Evolutionary conservation across 2,329 filamentous ascomycete species (phyloP), one percentile per base, ranked within the genome.

Genomic region (Biscogniauxia mediterranea): DNA sequence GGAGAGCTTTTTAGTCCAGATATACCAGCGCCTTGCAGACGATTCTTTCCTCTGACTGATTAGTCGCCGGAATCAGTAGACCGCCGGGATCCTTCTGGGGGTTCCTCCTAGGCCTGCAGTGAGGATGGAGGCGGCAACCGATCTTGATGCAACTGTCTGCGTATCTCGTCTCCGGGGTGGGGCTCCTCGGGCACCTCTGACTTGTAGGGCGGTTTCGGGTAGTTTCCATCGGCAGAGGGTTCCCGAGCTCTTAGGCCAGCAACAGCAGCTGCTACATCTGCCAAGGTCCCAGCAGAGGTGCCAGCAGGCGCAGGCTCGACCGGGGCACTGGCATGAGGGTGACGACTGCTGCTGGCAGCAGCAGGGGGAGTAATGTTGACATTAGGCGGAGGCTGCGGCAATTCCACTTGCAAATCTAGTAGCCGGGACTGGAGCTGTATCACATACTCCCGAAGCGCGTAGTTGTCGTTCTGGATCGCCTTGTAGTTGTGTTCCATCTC

Each of bases 361-460:
- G 63, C 50, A 74, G 70, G 61, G 55, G 85, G 82, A 56, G 78
- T 81, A 26, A 97, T 80, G 70, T 92, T 91, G 66, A 96, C 84
- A 68, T 92, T 92, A 1, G 90, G 82, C 0, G 94, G 94, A 9
- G 93, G 89, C 63, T 90, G 90, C 0, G 95, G 95, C 59, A 91
- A 88, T 68, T 97, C 93, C 71, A 90, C 89, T 69, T 92, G 88
- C 2, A 88, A 85, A 68, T 97, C 93, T 63, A 97, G 83, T 42
- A 98, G 83, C 50, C 92, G 88, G 5, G 90, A 90, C 76, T 99
- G 95, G 17, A 99, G 83, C 69, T 90, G 90, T 73, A 97, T 89
- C 68, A 97, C 90, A 78, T 98, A 98, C 75, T 97, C 93, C 68
- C 93, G 89, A 51, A 99, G 81, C 64, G 91, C 87, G 74, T 93